Base-by-base conservation (phyloP, 2,329 filamentous ascomycete genomes). In the Colletotrichum neosansevieriae region DNA sequence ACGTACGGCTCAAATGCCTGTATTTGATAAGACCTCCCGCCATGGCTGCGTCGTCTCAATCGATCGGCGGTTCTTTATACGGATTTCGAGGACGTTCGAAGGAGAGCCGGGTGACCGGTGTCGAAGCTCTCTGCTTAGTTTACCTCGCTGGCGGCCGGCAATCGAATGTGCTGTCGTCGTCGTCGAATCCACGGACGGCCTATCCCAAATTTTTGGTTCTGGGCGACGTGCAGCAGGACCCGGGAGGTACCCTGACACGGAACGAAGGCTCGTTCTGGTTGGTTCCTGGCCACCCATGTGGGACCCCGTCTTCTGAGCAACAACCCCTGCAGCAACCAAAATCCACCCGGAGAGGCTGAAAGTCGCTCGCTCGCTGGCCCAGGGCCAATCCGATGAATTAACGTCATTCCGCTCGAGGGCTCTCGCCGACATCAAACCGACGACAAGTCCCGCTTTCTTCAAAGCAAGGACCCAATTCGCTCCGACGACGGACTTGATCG, bases 11-110 rank as follows among this genome's bases (percentile, higher is more conserved):
- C 70, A 99, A 85, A 81, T 97, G 93, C 74, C 96, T 91, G 83
- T 95, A 97, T 84, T 94, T 97, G 79, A 93, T 88, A 72, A 89
- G 86, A 73, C 93, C 94, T 76, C 94, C 94, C 72, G 94, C 94
- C 94, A 98, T 97, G 73, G 49, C 60, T 59, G 56, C 24, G 21
- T 59, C 38, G 60, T 63, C 45, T 58, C 45, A 51, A 53, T 58
- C 44, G 34, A 50, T 32, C 10, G 53, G 53, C 63, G n/a, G 34
- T 10, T 21, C 36, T 2, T 29, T 19, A 4, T 58, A 17, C 19
- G 40, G 51, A 44, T 13, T 60, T 69, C 47, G 51, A 51, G 19
- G 29, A 51, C 17, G 57, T 71, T 24, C 53, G 69, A 49, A 24
- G 54, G 54, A 19, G 50, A 29, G 29, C 29, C 19, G 40, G 66